Evolutionary conservation across 352 stramenopile genomes (phyloP), one percentile per base, ranked within the genome.

Genomic region (Pythium coloratum): DNA sequence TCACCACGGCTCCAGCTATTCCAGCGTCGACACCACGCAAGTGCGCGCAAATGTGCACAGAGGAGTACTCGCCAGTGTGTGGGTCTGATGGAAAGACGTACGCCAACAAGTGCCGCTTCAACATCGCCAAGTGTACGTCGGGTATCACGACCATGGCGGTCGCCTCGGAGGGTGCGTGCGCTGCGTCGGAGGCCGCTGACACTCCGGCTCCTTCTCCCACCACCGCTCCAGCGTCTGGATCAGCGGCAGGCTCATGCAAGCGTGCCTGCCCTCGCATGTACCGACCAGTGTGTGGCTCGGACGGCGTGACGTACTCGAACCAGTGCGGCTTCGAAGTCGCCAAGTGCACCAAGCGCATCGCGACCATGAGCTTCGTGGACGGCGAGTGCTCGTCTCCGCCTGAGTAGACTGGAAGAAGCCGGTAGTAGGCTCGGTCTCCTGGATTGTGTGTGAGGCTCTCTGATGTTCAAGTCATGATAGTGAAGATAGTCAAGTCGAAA

Each of bases 81-180:
- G 76, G 67, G 38, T 69, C 71, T 0, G 62, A 83, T 51, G 65
- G 62, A 24, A 47, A 56, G 47, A 80, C 76, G 33, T 83, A 81
- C 67, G 54, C 16, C 53, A 83, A 77, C 59, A n/a, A 42, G 20
- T 83, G 76, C 57, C 42, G 69, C 20, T 76, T 84, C 50, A 62
- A 56, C 18, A 40, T 72, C 14, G 75, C 64, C 13, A 59, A 62
- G 26, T 81, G 71, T 32, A 61, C 62, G 32, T 55, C 71, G 18
- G 62, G 62, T 12, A 69, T 66, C 16, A 65, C 82, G 42, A 66
- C 62, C 3, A 63, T 64, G 28, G 42, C 55, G 3, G 14, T 78
- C 32, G 75, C 77, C 28, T 77, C 74, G 60, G 62, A 72, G 1
- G 56, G 56, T 20, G 56, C 9, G 2, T 60, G 54, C 16, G 54